Evolutionary conservation across 129 eudicot species (phyloP), one percentile per base, ranked within the genome.

Genomic region (Deinandra increscens): DNA sequence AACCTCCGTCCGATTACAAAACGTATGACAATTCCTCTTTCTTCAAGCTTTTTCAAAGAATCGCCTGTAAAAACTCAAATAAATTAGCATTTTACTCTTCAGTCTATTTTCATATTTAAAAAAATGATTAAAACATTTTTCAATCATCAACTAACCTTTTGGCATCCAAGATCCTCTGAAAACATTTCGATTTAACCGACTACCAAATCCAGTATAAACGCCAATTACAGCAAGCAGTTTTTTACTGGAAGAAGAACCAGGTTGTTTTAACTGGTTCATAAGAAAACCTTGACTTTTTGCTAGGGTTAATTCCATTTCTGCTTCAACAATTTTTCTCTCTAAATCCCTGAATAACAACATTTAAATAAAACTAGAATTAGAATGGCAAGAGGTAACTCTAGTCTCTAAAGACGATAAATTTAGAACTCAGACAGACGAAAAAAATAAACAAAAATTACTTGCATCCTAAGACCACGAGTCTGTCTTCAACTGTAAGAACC

Each of bases 1-100:
- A 84, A 94, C 99, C 99, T 94, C 75, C 97, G 82, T 68, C 99
- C 99, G 75, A 90, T 87, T 41, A 94, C 93, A 75, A 94, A 94
- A 68, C 92, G 94, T 60, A 94, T 77, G 64, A 87, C 64, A 9
- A 94, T 82, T 78, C 99, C 99, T 68, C 88, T 87, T 75, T 94
- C 96, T 84, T 94, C 97, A 74, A 94, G 97, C 75, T 85, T 87
- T 68, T 80, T 67, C 70, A 94, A 76, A 60, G 88, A 82, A 77
- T 86, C 88, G 66, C 85, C 99, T 94, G 80, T 70, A 66, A 66
- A 64, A 72, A 34, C 43, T 37, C 53, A 64, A 48, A 18, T 54
- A 53, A 22, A 23, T 53, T 50, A 33, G 45, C 50, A 55, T 19
- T 48, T 69, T 60, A 61, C 8, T 11, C 7, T 37, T 31, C 31